Base-by-base conservation (phyloP, 345 rosid genomes). In the Corchorus olitorius region DNA sequence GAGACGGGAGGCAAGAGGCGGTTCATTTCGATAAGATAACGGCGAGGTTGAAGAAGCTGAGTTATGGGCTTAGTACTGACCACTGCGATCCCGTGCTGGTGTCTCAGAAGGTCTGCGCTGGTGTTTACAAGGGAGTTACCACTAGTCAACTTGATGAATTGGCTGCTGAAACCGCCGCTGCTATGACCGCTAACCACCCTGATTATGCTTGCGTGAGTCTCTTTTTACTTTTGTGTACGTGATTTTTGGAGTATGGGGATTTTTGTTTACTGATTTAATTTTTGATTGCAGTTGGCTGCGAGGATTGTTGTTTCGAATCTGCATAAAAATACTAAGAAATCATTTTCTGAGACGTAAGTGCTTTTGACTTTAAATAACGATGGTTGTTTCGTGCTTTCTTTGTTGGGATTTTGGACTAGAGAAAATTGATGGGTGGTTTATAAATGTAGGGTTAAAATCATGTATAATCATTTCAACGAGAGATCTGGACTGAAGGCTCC, bases 21-120 rank as follows among this genome's bases (percentile, higher is more conserved):
- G 99, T 97, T n/a, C 98, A 91, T 67, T 97, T 97, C 70, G 98
- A 97, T 45, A 94, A 94, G 92, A 97, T 97, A 15, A 97, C 99
- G 0, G 99, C 99, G 6, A 79, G 99, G 77, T 70, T 96, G 65
- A 96, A 93, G 97, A 96, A 96, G 80, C 86, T 96, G 16, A 92
- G 99, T 65, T 96, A 96, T 78, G 99, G 98, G 11, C 88, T 96
- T 35, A 96, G 95, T 75, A 79, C 53, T 22, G 98, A 97, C n/a
- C 99, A 97, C 78, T 97, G 99, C 17, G 99, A 97, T 67, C 93
- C 98, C 0, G 99, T 97, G 34, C 91, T 92, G 48, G 99, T 97
- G 4, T 76, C 99, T 3, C 99, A 97, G 90, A 97, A 97, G 85
- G 98, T 94, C n/a, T 97, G 99, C 43, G 94, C 94, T 8, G 99